A percentile compares a stretch with the other conserved stretches of the same genome.
phyloP scores from a whole-genome alignment of 768 basidiomycete genomes.

The Lentinus brumalis region DNA sequence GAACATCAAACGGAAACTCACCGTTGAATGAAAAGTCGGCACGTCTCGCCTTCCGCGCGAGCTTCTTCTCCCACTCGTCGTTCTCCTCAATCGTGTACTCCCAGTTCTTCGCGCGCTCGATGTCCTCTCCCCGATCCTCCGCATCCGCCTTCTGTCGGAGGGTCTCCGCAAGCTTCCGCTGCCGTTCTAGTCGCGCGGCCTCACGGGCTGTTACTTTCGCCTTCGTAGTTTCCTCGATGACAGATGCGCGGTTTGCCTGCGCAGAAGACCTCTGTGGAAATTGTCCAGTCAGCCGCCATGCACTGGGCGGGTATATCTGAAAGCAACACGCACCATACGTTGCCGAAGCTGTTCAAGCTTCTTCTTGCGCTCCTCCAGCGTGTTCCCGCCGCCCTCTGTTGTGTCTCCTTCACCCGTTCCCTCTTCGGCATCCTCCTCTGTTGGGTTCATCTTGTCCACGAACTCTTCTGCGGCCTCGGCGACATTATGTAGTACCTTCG shows the following conservation, averaged over 20 bases:
- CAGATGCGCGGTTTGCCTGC: slow-evolving; percentile 80
- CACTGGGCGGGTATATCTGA: not conserved
- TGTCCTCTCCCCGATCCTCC: slow-evolving; percentile 88
- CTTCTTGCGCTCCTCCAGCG: slow-evolving; percentile 69
- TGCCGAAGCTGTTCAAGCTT: slow-evolving; percentile 77
- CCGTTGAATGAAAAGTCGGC: slow-evolving; percentile 93
- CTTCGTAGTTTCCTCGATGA: slow-evolving; percentile 83
- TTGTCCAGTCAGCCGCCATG: not conserved
- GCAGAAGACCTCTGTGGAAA: slow-evolving; percentile 48
- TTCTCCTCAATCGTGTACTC: slow-evolving; percentile 95
- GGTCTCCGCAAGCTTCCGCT: slow-evolving; percentile 87
- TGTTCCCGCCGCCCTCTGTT: not conserved
- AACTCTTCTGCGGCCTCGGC: slow-evolving; percentile 32
- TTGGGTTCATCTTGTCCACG: slow-evolving; percentile 30
- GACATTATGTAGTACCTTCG: slow-evolving; percentile 22
- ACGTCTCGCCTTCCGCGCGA: slow-evolving; percentile 77
- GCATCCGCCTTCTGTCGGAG: slow-evolving; percentile 85
- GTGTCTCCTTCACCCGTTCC: slow-evolving; percentile 15
- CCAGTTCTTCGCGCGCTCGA: slow-evolving; percentile 92
- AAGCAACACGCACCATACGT: slow-evolving; percentile 64
- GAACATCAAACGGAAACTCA: slow-evolving; percentile 39
- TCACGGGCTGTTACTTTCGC: slow-evolving; percentile 79
- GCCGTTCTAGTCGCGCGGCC: slow-evolving; percentile 80
- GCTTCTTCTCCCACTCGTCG: slow-evolving; percentile 94
- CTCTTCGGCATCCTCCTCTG: slow-evolving; percentile 16